A percentile compares a stretch with the other conserved stretches of the same genome.
Conservation (phyloP, 805 yeast species). For the Yarrowia sp. region DNA sequence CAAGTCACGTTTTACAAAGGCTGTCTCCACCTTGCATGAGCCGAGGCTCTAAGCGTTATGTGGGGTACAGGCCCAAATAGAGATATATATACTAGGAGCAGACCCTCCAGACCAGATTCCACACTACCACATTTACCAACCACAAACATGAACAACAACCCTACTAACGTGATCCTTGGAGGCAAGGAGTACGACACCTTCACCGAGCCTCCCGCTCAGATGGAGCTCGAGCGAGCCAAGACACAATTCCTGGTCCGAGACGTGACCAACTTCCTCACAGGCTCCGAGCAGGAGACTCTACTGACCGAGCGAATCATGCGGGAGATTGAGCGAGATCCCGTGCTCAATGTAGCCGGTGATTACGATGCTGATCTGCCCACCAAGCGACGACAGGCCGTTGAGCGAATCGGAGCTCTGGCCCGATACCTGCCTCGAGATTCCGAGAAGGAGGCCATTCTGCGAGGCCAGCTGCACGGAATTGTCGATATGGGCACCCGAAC, state of each 20-base stretch:
- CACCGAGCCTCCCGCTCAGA: slow-evolving; percentile 50
- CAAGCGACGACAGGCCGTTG: slow-evolving; percentile 51
- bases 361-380: slow-evolving; percentile 58
- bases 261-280: slow-evolving; percentile 56
- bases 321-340: slow-evolving; percentile 64
- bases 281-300: slow-evolving; percentile 53
- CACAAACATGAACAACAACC: slow-evolving; percentile 32
- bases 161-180: slow-evolving; percentile 37
- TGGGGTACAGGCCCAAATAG: no score
- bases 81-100: background rate
- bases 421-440: slow-evolving; percentile 42
- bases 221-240: slow-evolving; percentile 53
- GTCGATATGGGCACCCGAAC: slow-evolving; percentile 81
- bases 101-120: background rate
- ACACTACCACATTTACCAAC: background rate
- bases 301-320: slow-evolving; percentile 52
- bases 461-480: slow-evolving; percentile 47
- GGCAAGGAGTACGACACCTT: slow-evolving; percentile 44
- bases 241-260: slow-evolving; percentile 51
- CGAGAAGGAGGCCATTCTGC: slow-evolving; percentile 46
- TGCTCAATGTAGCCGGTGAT: slow-evolving; percentile 54
- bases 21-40: slow-evolving; percentile 12
- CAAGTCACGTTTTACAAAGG: slow-evolving; percentile 11
- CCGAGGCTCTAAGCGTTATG: slow-evolving; percentile 8
- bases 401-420: slow-evolving; percentile 48